Conservation (phyloP, 2,329 filamentous ascomycete genomes). For the Botrytis elliptica region DNA sequence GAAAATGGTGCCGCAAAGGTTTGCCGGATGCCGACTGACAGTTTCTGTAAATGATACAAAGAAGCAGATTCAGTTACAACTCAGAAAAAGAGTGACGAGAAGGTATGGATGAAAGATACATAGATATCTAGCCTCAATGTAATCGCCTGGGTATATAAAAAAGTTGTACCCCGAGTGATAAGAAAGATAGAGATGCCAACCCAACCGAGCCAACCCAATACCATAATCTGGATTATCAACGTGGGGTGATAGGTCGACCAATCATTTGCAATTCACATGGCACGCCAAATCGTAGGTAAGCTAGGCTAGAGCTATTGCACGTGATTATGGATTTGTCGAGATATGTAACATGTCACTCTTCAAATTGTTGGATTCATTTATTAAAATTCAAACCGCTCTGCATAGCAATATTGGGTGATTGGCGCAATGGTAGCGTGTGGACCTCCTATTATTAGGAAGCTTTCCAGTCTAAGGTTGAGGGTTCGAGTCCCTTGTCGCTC, state of each 20-base stretch:
- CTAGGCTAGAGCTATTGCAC: not conserved
- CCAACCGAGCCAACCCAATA: constrained; percentile 15
- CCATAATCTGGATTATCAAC: not conserved
- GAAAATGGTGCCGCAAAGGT: not conserved
- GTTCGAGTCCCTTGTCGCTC: constrained; percentile 19
- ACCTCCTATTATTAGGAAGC: constrained; percentile 16
- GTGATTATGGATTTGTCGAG: not conserved
- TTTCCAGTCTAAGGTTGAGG: constrained; percentile 16
- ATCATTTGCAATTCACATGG: not conserved
- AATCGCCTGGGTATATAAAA: not conserved
- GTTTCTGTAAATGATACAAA: not conserved
- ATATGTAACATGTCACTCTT: not conserved
- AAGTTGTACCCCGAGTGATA: not conserved
- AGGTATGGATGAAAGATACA: not conserved
- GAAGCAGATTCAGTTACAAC: not conserved
- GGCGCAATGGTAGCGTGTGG: constrained; percentile 20
- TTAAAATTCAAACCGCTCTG: not conserved
- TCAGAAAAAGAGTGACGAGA: not conserved
- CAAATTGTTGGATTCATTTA: not conserved
- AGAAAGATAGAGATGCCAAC: not conserved
- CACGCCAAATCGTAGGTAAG: not conserved
- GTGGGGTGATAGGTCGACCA: constrained; percentile 1
- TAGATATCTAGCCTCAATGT: not conserved
- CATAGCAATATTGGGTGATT: not conserved
- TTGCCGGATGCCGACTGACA: not conserved